Conservation (phyloP, 345 rosid species). For the Linum trigynum region DNA sequence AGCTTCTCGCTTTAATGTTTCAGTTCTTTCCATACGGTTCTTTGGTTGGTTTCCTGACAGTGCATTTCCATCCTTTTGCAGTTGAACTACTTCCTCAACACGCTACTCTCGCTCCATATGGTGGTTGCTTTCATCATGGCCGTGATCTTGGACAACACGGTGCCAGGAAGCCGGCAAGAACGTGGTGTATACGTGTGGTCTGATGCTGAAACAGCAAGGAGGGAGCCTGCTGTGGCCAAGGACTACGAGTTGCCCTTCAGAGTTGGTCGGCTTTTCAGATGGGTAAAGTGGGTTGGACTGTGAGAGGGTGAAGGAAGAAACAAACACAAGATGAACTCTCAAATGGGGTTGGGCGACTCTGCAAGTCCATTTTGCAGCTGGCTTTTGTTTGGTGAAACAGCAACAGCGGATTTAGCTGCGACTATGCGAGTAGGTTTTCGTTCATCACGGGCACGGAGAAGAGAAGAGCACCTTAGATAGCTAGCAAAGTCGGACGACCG, state of each 20-base stretch:
- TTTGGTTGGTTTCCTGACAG: too few relatives aligned
- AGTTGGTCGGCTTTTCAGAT: constrained; percentile 74
- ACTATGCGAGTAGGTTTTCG: too few relatives aligned
- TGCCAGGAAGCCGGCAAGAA: constrained; percentile 83
- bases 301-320: constrained; percentile 19
- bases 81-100: constrained; percentile 87
- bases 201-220: constrained; percentile 68
- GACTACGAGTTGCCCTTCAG: constrained; percentile 84
- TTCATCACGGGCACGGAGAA: too few relatives aligned
- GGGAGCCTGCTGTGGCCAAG: constrained; percentile 78
- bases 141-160: constrained; percentile 78
- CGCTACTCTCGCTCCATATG: constrained; percentile 68
- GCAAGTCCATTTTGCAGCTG: too few relatives aligned
- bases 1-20: constrained; percentile 7
- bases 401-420: too few relatives aligned
- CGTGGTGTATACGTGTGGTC: constrained; percentile 94
- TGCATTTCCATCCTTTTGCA: constrained; percentile 19
- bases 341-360: too few relatives aligned
- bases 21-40: background rate
- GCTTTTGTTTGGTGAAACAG: too few relatives aligned
- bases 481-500: too few relatives aligned
- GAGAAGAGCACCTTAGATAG: too few relatives aligned
- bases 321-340: too few relatives aligned
- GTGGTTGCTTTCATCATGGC: constrained; percentile 88
- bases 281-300: constrained; percentile 98